Evolutionary conservation across 2,329 filamentous ascomycete genomes (phyloP).

Genomic region (Colletotrichum australisinense): DNA sequence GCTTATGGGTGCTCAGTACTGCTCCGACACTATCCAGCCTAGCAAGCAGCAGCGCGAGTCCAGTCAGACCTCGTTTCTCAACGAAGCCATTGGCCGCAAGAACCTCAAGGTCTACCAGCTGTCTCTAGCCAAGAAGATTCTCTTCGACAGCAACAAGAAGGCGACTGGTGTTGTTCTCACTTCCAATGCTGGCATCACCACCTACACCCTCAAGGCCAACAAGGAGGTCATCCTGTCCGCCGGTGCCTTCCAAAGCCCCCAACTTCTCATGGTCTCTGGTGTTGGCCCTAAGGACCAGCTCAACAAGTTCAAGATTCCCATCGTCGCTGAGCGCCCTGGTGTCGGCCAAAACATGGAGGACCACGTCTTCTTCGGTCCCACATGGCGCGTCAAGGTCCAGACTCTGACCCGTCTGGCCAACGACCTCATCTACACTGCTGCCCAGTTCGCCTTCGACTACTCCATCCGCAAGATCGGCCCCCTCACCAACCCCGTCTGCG

Average conservation of each 20-base stretch:
- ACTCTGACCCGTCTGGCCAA: conserved; percentile 34
- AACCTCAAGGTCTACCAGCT: conserved; percentile 52
- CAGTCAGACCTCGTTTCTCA: conserved; percentile 50
- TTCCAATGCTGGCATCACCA: conserved; percentile 32
- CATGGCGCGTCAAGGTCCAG: conserved; percentile 36
- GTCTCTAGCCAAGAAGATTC: conserved; percentile 56
- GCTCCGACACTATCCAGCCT: conserved; percentile 43
- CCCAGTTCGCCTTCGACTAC: conserved; percentile 7
- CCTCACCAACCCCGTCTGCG: conserved; percentile 38
- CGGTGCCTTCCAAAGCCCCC: conserved; percentile 84
- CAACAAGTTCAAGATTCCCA: conserved; percentile 49
- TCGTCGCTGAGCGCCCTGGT: conserved; percentile 68
- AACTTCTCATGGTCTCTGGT: conserved; percentile 69
- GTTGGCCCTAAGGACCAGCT: conserved; percentile 56
- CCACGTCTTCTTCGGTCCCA: conserved; percentile 69
- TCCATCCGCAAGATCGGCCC: conserved; percentile 29
- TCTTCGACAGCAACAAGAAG: conserved; percentile 53
- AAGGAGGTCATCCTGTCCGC: conserved; percentile 82
- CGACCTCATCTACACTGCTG: conserved; percentile 14
- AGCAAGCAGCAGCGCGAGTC: conserved; percentile 44
- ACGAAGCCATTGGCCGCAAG: conserved; percentile 39
- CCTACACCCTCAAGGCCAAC: conserved; percentile 41
- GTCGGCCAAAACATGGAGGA: conserved; percentile 86
- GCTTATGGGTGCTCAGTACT: conserved; percentile 49
- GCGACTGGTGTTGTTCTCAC: conserved; percentile 53